Conservation (phyloP, 306 rosid species). For the Acacia confusa region DNA sequence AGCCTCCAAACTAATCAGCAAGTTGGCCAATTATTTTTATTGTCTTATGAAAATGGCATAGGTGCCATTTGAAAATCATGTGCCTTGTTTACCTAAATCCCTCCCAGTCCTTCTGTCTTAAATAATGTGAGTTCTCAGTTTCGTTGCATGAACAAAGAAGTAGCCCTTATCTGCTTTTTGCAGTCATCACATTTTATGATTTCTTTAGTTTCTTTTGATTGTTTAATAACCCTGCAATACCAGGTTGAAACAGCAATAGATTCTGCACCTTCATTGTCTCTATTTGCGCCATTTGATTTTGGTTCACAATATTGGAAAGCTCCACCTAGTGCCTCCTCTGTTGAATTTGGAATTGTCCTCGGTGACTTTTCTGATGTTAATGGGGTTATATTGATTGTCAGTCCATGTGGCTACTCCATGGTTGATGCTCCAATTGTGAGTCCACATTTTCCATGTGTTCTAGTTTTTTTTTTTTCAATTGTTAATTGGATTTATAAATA, state of each 20-base stretch:
- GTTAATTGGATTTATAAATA: conserved; percentile 29
- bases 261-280: conserved; percentile 84
- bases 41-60: not conserved
- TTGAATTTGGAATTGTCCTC: conserved; percentile 81
- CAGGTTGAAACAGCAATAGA: conserved; percentile 84
- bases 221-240: conserved; percentile 32
- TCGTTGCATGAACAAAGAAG: not conserved
- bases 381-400: conserved; percentile 79
- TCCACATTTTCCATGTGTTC: conserved; percentile 34
- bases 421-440: conserved; percentile 85
- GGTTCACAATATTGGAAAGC: conserved; percentile 85
- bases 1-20: not conserved
- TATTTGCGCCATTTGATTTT: conserved; percentile 79
- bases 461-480: conserved; percentile 15
- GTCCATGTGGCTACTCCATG: conserved; percentile 94
- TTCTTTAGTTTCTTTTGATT: not conserved
- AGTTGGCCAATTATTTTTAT: not conserved
- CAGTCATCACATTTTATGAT: not conserved
- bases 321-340: conserved; percentile 64
- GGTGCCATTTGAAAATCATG: not conserved
- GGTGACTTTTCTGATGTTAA: conserved; percentile 83
- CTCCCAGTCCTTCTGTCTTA: not conserved
- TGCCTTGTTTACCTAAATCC: not conserved
- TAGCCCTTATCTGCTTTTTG: conserved; percentile 23
- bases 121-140: not conserved